phyloP scores from a whole-genome alignment of 1,284 basidiomycete species.

The Ustilago xerochloae region DNA sequence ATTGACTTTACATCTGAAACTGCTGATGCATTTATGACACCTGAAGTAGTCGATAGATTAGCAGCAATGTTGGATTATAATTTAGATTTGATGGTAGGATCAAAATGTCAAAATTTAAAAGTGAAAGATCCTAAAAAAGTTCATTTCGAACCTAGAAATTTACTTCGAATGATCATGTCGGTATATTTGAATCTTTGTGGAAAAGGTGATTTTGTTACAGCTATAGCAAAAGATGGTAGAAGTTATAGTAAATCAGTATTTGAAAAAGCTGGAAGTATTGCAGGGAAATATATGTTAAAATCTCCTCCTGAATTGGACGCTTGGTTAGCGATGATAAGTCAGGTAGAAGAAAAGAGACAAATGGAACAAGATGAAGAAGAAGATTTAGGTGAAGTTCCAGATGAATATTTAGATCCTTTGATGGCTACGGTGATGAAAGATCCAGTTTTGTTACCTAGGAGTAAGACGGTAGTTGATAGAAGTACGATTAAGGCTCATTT shows the following conservation, averaged over 20 bases:
- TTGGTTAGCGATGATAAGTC: constrained; percentile 78
- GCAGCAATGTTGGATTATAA: constrained; percentile 99
- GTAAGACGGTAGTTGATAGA: constrained; percentile 82
- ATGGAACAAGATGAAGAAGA: constrained; percentile 84
- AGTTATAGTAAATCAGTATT: constrained; percentile 90
- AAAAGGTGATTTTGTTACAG: constrained; percentile 82
- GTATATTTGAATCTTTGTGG: constrained; percentile 90
- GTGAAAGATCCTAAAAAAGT: constrained; percentile 89
- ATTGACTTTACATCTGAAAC: constrained; percentile 93
- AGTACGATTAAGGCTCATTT: constrained; percentile 95
- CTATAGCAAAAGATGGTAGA: constrained; percentile 90
- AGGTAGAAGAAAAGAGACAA: constrained; percentile 84
- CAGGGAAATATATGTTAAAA: constrained; percentile 78
- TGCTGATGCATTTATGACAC: constrained; percentile 91
- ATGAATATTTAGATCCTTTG: constrained; percentile 90
- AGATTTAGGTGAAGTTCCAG: constrained; percentile 91
- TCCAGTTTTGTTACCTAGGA: constrained; percentile 90
- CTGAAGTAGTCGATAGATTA: constrained; percentile 93
- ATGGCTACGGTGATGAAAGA: constrained; percentile 96
- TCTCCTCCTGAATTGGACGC: constrained; percentile 81
- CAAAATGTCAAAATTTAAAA: constrained; percentile 80
- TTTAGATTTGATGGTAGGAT: constrained; percentile 87
- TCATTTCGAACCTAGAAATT: constrained; percentile 84
- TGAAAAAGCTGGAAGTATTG: constrained; percentile 80
- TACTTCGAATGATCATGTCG: constrained; percentile 88